Evolutionary conservation across 345 rosid species (phyloP), one percentile per base, ranked within the genome.

Genomic region (Camelina laxa): DNA sequence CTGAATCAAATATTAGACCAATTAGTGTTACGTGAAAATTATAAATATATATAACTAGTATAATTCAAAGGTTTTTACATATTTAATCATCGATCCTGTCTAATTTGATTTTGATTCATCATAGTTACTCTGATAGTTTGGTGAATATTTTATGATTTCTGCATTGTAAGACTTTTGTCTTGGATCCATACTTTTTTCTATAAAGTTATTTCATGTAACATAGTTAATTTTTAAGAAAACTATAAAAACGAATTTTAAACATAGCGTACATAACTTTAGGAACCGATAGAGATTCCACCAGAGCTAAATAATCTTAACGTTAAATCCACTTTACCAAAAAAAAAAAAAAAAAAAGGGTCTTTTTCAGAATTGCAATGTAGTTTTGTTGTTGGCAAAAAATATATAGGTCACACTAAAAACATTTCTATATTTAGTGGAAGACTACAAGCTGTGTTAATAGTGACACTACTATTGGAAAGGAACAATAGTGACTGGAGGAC

Each of bases 361-460:
- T 60, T 66, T 39, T 67, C 73, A 67, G 53, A 67, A 38, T 60
- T 12, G 50, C 39, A 36, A 59, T n/a, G n/a, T 58, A 22, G 38
- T 24, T 58, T 10, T 58, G 67, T 66, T 66, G 22, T 17, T 49
- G 24, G 22, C 22, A 49, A 6, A 27, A 5, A 41, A 7, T 1
- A 41, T 2, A 41, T 1, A 42, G 8, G 31, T 58, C 45, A 67
- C 67, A 59, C 38, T 66, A 66, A 48, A 48, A 66, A 49, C 61
- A 58, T 58, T 58, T 39, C 33, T 48, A 58, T 16, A 47, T 35
- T 19, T 35, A 48, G 60, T 74, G 72, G 73, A 75, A 67, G 78
- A 48, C 53, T 74, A 72, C 73, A 75, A 67, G 78, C 16, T 75
- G 78, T 58, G 6, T 38, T 74, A 75, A 67, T 55, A 67, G 73